These are phyloP conservation scores for Endothia cerciana DNA, from an alignment of 2,329 filamentous ascomycete genomes.

Conservation along the genomic window DNA sequence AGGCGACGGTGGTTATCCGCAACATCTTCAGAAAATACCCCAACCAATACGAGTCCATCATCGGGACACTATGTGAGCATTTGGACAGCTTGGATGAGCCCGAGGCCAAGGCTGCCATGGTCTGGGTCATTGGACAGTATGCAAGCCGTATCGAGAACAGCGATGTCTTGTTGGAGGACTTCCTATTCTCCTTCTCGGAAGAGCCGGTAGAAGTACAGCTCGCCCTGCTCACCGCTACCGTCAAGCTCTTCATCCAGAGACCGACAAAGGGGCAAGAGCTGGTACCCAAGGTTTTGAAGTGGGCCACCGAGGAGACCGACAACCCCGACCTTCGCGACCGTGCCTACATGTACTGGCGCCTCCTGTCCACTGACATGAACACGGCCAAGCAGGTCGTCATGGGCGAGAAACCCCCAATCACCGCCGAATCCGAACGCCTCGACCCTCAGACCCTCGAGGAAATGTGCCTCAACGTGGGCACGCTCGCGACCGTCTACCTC, in stretches of 20 bases:
- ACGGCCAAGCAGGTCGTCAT: conserved; percentile 89
- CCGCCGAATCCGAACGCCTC: conserved; percentile 91
- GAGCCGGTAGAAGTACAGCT: conserved; percentile 96
- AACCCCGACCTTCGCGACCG: conserved; percentile 95
- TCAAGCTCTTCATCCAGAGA: conserved; percentile 96
- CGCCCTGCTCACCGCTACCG: conserved; percentile 90
- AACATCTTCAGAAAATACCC: conserved; percentile 99
- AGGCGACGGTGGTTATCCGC: conserved; percentile 96
- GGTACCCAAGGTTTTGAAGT: conserved; percentile 93
- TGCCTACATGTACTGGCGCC: conserved; percentile 99
- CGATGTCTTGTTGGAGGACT: conserved; percentile 91
- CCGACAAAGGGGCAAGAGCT: conserved; percentile 93
- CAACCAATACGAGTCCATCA: conserved; percentile 98
- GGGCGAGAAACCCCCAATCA: conserved; percentile 96
- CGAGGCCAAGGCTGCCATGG: conserved; percentile 97
- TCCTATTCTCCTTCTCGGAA: conserved; percentile 89
- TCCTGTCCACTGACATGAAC: conserved; percentile 88
- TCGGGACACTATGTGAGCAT: conserved; percentile 92
- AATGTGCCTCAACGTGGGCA: conserved; percentile 95
- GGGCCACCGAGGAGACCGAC: conserved; percentile 99
- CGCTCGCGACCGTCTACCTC: conserved; percentile 93
- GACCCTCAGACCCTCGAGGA: conserved; percentile 92
- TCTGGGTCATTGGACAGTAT: conserved; percentile 99
- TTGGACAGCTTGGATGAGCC: conserved; percentile 96
- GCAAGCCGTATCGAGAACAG: conserved; percentile 97